Percentiles rank a stretch among this genome's conserved stretches.
phyloP scores from a whole-genome alignment of 768 basidiomycete genomes.

The Rubroboletus pulcherrimus region DNA sequence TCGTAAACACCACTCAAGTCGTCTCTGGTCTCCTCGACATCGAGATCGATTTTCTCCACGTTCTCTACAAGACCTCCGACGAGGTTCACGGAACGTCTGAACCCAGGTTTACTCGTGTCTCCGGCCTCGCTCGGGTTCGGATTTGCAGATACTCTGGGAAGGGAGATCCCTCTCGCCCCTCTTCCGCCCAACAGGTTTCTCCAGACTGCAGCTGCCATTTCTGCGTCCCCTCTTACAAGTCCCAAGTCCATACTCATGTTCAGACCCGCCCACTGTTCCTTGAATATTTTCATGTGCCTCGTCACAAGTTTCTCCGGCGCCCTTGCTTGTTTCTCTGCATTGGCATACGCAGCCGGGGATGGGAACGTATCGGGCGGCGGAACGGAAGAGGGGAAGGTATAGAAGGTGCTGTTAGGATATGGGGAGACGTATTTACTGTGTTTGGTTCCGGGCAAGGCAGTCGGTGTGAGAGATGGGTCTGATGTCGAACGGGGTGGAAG shows the following conservation, averaged over 20 bases:
- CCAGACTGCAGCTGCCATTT: conserved; percentile 88
- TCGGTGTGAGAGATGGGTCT: conserved; percentile 12
- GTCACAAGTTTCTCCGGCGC: conserved; percentile 79
- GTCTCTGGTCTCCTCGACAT: conserved; percentile 56
- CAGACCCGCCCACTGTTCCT: conserved; percentile 87
- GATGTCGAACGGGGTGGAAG: conserved; percentile 22
- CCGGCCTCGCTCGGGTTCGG: conserved; percentile 8
- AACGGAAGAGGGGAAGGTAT: conserved; percentile 25
- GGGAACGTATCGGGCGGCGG: conserved; percentile 26
- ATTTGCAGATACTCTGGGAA: conserved; percentile 11
- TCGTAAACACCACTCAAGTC: conserved; percentile 73
- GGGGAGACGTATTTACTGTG: conserved; percentile 20
- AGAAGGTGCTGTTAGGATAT: conserved; percentile 23
- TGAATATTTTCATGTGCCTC: conserved; percentile 87
- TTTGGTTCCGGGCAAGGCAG: background rate
- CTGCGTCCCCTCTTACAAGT: conserved; percentile 69
- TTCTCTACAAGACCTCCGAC: conserved; percentile 62
- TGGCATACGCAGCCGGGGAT: conserved; percentile 26
- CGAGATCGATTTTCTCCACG: conserved; percentile 53
- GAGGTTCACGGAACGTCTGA: conserved; percentile 67
- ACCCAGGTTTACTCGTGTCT: conserved; percentile 21
- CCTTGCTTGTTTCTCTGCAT: conserved; percentile 34
- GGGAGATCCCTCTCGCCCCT: conserved; percentile 68
- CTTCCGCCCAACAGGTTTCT: conserved; percentile 84
- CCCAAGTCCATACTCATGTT: conserved; percentile 76